Base-by-base conservation (phyloP, 2,329 filamentous ascomycete species). In the Cladosporium cucumerinum region DNA sequence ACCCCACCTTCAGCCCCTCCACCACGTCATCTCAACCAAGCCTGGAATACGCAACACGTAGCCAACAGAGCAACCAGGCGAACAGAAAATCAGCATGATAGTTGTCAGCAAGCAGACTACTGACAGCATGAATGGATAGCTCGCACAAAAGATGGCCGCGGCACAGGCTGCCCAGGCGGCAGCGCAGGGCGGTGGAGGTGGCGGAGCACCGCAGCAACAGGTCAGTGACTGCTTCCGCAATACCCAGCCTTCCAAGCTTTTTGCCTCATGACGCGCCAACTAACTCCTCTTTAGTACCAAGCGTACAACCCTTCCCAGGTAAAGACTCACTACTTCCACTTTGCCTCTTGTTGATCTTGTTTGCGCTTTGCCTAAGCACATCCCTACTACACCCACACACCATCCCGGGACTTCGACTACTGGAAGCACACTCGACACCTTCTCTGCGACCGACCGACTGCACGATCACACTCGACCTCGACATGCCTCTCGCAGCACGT, bases 71-170 rank as follows among this genome's bases (percentile, higher is more conserved):
- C 39, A 58, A 16, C 55, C 21, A 39, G 55, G 55, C 55, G 32
- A 25, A 26, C 3, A 46, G 34, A 21, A 2, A 46, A 10, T 14
- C 25, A n/a, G 26, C 51, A 54, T 6, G 8, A 1, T 21, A 32
- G n/a, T n/a, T n/a, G n/a, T n/a, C 25, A 32, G 51, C 18, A 7
- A 46, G 30, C 21, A 57, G 16, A 28, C 30, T 1, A 26, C 55
- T 64, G 46, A 58, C 55, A 46, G 8, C 3, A 49, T 59, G 66
- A 48, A 43, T 69, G 66, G 43, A 48, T 69, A 81, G 80, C 76
- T 82, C 66, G 80, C 80, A 68, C 77, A 73, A 52, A 82, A 82
- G 71, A 78, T 82, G 71, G 80, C 80, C 48, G 80, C 80, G 59
- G 75, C 79, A 64, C 73, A 68, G 65, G 55, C 66, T 30, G 70